A percentile compares a stretch with the other conserved stretches of the same genome.
These are phyloP conservation scores for Fusarium sp. DNA, from an alignment of 2,329 filamentous ascomycete species.

Conservation along the genomic window DNA sequence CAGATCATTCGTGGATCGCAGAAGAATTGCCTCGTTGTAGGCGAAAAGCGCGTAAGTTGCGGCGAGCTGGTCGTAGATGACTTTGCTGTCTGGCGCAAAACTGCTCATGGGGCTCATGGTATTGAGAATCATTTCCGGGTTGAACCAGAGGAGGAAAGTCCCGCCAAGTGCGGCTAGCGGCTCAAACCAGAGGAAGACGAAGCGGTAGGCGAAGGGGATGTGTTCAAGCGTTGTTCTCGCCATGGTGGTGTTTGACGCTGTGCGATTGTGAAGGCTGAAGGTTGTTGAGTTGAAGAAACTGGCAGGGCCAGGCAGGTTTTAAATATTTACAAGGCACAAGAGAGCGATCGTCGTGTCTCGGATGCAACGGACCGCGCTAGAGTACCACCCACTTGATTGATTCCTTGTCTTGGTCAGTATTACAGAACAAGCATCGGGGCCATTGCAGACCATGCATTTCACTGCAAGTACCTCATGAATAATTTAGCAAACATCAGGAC, in stretches of 20 bases:
- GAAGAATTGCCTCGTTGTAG: constrained; percentile 33
- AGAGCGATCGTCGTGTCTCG: background rate
- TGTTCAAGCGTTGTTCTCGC: background rate
- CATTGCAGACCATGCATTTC: too few species aligned
- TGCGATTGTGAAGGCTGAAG: background rate
- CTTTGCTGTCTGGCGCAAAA: constrained; percentile 34
- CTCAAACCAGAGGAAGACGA: constrained; percentile 35
- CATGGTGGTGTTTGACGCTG: background rate
- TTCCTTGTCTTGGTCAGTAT: too few species aligned
- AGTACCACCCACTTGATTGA: background rate
- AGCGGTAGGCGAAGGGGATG: constrained; percentile 28
- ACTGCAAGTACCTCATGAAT: too few species aligned
- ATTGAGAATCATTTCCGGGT: constrained; percentile 20
- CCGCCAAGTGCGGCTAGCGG: constrained; percentile 21
- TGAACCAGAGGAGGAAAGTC: constrained; percentile 9
- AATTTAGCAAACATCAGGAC: too few species aligned
- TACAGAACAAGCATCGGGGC: too few species aligned
- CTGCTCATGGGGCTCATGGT: constrained; percentile 21
- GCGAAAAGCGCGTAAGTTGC: constrained; percentile 37
- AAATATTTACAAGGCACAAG: background rate
- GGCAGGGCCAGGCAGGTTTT: background rate
- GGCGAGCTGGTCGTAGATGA: constrained; percentile 37
- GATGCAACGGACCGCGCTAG: constrained; percentile 1
- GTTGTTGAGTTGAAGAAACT: background rate
- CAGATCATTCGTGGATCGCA: constrained; percentile 25